Evolutionary conservation across 2,329 filamentous ascomycete genomes (phyloP), one percentile per base, ranked within the genome.

Genomic region (Alternaria conjuncta): DNA sequence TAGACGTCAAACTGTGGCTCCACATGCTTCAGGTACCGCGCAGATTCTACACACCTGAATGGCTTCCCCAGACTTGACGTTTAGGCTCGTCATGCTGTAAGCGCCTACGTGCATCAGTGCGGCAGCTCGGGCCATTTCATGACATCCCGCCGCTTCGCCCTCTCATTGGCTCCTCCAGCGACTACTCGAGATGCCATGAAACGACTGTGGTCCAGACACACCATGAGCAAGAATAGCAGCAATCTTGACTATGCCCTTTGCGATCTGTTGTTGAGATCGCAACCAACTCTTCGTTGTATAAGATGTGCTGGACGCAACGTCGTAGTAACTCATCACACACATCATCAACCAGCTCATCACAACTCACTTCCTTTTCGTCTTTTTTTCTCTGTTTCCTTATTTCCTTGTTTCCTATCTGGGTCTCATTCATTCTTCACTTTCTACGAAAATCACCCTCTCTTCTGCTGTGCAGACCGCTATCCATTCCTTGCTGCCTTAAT

Each of bases 121-220:
- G 63, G 57, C 70, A 61, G 65, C 75, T 77, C 76, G 75, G 77
- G 77, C 36, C 70, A 75, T 70, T 78, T 78, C 74, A 60, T 73
- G 67, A 67, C 61, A 75, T 60, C 69, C 71, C 36, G 36, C 36
- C 36, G 54, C 57, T 75, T 63, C 69, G 63, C 53, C 51, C 60
- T 43, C 74, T 76, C 57, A 79, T 80, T 80, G 77, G 78, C 69
- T 57, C 51, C 41, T 47, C 49, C 72, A 76, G 78, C 78, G 78
- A 78, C 77, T 79, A 77, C 76, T 79, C 77, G 66, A 72, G 68
- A 76, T 74, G 43, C 61, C 65, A 68, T 80, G 76, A 79, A 80
- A 80, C 78, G 67, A 68, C 66, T 64, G 47, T 62, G 61, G 68
- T 73, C 71, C 71, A 74, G 69, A 74, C 68, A 65, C 54, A 60